Conservation (phyloP, 2,329 filamentous ascomycete genomes). For the Blastomyces percursus region DNA sequence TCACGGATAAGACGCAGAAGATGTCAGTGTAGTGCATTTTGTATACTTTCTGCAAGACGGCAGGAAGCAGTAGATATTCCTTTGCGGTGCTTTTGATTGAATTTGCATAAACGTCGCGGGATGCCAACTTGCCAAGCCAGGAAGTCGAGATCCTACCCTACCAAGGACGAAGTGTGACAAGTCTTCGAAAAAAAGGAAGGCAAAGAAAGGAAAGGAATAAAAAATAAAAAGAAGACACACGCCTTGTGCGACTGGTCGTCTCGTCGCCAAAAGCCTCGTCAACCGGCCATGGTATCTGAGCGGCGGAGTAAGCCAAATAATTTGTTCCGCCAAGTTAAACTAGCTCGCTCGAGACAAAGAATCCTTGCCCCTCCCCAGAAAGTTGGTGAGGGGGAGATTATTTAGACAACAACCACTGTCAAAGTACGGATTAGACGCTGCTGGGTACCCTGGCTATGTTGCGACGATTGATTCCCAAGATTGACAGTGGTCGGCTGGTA, state of each 20-base stretch:
- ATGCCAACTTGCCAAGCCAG: no score
- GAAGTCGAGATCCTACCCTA: no score
- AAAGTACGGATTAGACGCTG: no score
- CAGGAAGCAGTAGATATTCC: background rate
- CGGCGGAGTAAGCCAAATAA: background rate
- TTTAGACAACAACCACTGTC: no score
- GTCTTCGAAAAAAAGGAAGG: background rate
- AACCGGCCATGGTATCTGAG: background rate
- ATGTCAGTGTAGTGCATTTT: background rate
- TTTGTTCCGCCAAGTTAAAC: background rate
- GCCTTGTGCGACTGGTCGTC: background rate
- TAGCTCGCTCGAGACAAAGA: background rate
- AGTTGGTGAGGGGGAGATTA: background rate
- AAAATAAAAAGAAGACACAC: background rate
- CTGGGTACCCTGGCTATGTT: background rate
- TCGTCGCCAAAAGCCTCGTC: background rate
- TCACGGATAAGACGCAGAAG: background rate
- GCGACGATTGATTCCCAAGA: background rate
- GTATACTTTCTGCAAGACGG: background rate
- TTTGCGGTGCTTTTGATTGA: no score
- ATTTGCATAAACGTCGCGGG: background rate
- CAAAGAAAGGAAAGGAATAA: no score
- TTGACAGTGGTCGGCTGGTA: background rate
- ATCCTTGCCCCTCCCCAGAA: constrained; percentile 2
- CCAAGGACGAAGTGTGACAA: background rate